These are phyloP conservation scores for Coemansia javaensis DNA, from an alignment of 192 early-diverging fungal genomes.

Conservation along the genomic window DNA sequence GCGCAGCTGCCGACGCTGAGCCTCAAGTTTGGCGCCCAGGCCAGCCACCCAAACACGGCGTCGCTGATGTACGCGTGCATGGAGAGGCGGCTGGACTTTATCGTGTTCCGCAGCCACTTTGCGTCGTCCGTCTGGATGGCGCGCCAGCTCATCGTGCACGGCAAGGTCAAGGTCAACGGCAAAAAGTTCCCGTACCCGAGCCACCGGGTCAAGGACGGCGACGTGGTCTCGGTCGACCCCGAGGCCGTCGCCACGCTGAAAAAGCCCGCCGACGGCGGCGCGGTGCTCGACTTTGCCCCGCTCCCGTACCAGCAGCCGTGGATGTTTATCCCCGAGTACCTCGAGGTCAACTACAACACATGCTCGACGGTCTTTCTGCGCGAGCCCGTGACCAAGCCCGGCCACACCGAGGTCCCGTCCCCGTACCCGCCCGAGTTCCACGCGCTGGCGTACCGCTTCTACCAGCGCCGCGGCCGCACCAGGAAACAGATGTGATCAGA, in stretches of 20 bases:
- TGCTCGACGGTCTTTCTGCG: constrained; percentile 86
- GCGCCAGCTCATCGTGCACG: constrained; percentile 71
- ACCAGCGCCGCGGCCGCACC: constrained; percentile 57
- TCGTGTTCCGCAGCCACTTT: constrained; percentile 91
- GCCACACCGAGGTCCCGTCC: constrained; percentile 85
- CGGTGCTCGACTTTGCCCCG: constrained; percentile 59
- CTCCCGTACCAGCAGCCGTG: constrained; percentile 81
- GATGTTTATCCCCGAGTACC: constrained; percentile 94
- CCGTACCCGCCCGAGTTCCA: constrained; percentile 89
- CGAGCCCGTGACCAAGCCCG: constrained; percentile 80
- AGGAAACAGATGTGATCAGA: too few species aligned
- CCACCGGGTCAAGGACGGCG: constrained; percentile 74
- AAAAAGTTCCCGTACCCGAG: constrained; percentile 73
- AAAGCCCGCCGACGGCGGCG: constrained; percentile 47
- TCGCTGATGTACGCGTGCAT: constrained; percentile 80
- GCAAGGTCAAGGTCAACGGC: constrained; percentile 91
- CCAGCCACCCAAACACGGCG: constrained; percentile 61
- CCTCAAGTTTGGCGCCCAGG: constrained; percentile 23
- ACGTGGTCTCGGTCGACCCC: constrained; percentile 82
- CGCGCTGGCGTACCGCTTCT: constrained; percentile 89
- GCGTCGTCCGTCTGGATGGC: constrained; percentile 82
- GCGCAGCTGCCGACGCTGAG: constrained; percentile 68
- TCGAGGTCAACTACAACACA: constrained; percentile 95
- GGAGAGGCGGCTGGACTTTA: constrained; percentile 89
- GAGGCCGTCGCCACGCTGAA: constrained; percentile 60